Base-by-base conservation (phyloP, 1,284 basidiomycete species). In the Hemileia vastatrix region DNA sequence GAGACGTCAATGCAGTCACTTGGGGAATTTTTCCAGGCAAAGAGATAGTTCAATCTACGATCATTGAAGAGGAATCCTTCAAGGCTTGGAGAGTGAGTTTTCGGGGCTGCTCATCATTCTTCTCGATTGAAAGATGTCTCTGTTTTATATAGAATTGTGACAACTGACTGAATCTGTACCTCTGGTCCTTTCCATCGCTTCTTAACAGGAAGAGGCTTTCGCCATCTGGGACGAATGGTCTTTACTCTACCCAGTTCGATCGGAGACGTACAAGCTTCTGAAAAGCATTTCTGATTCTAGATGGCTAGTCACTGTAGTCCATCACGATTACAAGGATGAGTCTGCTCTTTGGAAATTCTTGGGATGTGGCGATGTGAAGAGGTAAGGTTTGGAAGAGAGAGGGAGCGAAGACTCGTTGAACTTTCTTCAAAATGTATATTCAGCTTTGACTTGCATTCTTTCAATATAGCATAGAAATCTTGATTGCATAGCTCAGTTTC, bases 211-310 rank as follows among this genome's bases (percentile, higher is more conserved):
- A 45, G 95, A 98, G 77, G 94, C 92, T 0, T 98, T 96, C 74
- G 87, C 85, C 6, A 94, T 95, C 67, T 99, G 94, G 94, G 81
- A 83, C 1, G 88, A 94, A 69, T 99, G 95, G 94, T 86, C 90
- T 18, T 82, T 86, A 23, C 85, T 90, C 65, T 96, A 92, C 74
- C 83, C 86, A 0, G 85, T 87, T 1, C 79, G 77, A 6, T 91
- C 91, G 0, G 77, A 81, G 5, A 86, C 91, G 62, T 82, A 90
- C 56, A 78, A 79, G 57, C 73, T 93, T 21, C 79, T 99, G 23
- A 86, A 93, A 59, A 68, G 77, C 5, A 82, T 97, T 31, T 79
- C 83, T 56, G 80, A 86, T 57, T 80, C 83, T 58, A 82, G 88
- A 63, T 99, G 94, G 93, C 79, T 99, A 57, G 85, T 98, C 66